These are phyloP conservation scores for Fusarium papillatum DNA, from an alignment of 2,329 filamentous ascomycete genomes.

Conservation along the genomic window DNA sequence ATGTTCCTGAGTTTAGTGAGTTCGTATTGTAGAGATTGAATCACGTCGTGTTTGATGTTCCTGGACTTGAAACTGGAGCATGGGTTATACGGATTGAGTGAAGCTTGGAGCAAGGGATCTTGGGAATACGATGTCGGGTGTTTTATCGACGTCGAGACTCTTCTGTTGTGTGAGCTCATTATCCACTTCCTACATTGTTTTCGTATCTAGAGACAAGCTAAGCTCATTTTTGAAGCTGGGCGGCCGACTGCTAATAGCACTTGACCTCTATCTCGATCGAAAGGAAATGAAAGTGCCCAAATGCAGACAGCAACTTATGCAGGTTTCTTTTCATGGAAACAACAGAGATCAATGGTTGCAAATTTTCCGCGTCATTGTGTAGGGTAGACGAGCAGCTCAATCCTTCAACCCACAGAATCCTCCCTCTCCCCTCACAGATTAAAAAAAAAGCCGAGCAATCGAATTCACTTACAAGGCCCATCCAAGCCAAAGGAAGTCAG, in stretches of 20 bases:
- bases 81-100: neutral
- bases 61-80: neutral
- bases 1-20: neutral
- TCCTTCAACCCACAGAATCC: neutral
- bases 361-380: neutral
- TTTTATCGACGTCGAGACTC: neutral
- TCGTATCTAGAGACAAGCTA: neutral
- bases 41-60: neutral
- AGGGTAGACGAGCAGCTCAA: neutral
- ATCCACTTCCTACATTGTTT: neutral
- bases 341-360: neutral
- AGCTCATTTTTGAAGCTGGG: too few relatives aligned
- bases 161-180: neutral
- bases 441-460: neutral
- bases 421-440: neutral
- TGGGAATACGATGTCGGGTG: neutral
- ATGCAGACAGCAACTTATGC: neutral
- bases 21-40: constrained; percentile 1
- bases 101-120: neutral
- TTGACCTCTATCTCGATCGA: neutral
- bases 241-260: neutral
- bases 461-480: neutral
- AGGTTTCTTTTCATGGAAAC: neutral
- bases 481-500: neutral
- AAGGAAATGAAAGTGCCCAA: neutral